Evolutionary conservation across 331 rosid genomes (phyloP).

Genomic region (Malus hybrid): DNA sequence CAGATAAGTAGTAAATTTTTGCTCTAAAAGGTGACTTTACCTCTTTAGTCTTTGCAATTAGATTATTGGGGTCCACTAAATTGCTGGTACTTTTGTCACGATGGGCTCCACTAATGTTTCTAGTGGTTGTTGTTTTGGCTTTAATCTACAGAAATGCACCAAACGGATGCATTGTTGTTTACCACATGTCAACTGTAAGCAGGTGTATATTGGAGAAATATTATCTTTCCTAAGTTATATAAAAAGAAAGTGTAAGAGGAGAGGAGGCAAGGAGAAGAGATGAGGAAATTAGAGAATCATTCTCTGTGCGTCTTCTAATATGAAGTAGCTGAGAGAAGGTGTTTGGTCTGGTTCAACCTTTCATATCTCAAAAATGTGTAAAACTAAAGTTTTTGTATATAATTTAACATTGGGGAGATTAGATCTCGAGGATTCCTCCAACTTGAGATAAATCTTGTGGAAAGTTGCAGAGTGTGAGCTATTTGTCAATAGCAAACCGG

Average conservation of each 20-base stretch:
- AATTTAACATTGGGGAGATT: not conserved
- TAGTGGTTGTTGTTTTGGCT: slow-evolving; percentile 1
- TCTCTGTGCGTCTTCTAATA: not conserved
- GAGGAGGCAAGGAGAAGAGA: too few species aligned
- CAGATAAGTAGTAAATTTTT: not conserved
- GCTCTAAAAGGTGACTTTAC: not conserved
- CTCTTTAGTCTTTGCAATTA: not conserved
- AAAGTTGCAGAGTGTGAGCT: not conserved
- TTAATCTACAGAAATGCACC: not conserved
- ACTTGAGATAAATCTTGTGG: too few species aligned
- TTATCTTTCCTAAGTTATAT: too few species aligned
- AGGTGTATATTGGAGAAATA: too few species aligned
- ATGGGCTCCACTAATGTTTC: slow-evolving; percentile 4
- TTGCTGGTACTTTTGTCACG: not conserved
- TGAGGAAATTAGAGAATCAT: too few species aligned
- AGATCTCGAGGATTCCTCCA: not conserved
- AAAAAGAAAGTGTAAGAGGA: too few species aligned
- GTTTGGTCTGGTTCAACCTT: too few species aligned
- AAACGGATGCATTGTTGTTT: not conserved
- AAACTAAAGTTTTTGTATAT: not conserved
- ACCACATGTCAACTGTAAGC: not conserved
- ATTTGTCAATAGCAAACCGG: too few species aligned
- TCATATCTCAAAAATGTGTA: not conserved
- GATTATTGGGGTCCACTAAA: slow-evolving; percentile 19
- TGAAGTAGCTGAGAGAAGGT: not conserved